Percentiles rank a stretch among this genome's conserved stretches.
phyloP scores from a whole-genome alignment of 371 early-diverging fungal genomes.

The Blyttiomyces sp. region DNA sequence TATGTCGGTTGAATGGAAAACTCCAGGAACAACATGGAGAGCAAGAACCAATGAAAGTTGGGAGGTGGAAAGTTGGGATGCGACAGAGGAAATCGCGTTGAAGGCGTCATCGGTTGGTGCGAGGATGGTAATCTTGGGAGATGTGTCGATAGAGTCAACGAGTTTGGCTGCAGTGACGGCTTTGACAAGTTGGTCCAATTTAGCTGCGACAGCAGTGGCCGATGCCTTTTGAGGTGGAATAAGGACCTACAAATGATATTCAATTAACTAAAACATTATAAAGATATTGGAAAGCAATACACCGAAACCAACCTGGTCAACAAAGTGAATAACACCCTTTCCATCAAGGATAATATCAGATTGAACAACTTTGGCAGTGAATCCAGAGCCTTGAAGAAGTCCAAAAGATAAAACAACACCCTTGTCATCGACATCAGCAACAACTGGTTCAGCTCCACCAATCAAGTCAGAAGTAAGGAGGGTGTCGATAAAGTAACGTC shows the following conservation, averaged over 20 bases:
- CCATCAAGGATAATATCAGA: neutral
- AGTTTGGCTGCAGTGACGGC: slow-evolving; percentile 16
- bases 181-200: slow-evolving; percentile 16
- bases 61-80: slow-evolving; percentile 19
- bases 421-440: neutral
- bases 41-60: slow-evolving; percentile 23
- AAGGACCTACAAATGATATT: neutral
- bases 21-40: slow-evolving; percentile 29
- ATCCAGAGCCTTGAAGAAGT: no score
- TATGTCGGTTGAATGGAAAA: slow-evolving; percentile 13
- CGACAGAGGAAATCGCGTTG: slow-evolving; percentile 21
- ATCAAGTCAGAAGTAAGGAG: no score
- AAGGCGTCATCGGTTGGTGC: slow-evolving; percentile 35
- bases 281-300: no score
- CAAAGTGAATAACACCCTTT: slow-evolving; percentile 22
- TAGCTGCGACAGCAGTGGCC: slow-evolving; percentile 5
- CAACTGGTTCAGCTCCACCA: no score
- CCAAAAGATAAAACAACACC: neutral
- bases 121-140: slow-evolving; percentile 26
- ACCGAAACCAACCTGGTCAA: no score
- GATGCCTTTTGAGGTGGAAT: slow-evolving; percentile 13
- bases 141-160: slow-evolving; percentile 17
- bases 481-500: slow-evolving; percentile 4
- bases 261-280: neutral
- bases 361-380: neutral